phyloP scores from a whole-genome alignment of 805 yeast species.

The Geotrichum ghanense region DNA sequence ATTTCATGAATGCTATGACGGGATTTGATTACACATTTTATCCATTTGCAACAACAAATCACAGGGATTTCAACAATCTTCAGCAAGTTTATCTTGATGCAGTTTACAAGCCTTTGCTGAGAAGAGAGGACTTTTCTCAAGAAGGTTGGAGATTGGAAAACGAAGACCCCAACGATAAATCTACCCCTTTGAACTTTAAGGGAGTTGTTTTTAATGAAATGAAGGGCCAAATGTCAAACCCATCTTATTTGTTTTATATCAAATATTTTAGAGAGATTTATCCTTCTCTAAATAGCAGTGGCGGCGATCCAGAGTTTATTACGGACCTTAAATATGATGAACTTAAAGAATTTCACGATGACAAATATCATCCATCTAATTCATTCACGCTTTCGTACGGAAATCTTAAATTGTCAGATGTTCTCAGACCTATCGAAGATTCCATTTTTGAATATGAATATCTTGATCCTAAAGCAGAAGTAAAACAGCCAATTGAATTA shows the following conservation, averaged over 20 bases:
- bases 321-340: constrained; percentile 67
- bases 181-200: constrained; percentile 60
- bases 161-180: constrained; percentile 41
- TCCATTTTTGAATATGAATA: constrained; percentile 42
- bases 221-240: constrained; percentile 93
- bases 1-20: constrained; percentile 98
- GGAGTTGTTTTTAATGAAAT: constrained; percentile 97
- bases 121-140: constrained; percentile 75
- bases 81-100: constrained; percentile 83
- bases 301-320: constrained; percentile 83
- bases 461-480: constrained; percentile 9
- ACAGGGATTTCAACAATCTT: constrained; percentile 67
- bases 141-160: constrained; percentile 98
- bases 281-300: constrained; percentile 79
- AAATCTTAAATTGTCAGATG: constrained; percentile 49
- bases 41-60: constrained; percentile 92
- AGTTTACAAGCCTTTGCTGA: constrained; percentile 69
- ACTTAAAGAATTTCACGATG: constrained; percentile 61
- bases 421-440: constrained; percentile 44
- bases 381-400: constrained; percentile 85
- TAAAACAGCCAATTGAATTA: constrained; percentile 36
- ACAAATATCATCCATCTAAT: constrained; percentile 83
- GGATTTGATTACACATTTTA: constrained; percentile 93
- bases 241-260: constrained; percentile 76
- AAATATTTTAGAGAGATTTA: constrained; percentile 74